Conservation (phyloP, 495 filamentous ascomycete genomes). For the Trichocladium antarcticum region DNA sequence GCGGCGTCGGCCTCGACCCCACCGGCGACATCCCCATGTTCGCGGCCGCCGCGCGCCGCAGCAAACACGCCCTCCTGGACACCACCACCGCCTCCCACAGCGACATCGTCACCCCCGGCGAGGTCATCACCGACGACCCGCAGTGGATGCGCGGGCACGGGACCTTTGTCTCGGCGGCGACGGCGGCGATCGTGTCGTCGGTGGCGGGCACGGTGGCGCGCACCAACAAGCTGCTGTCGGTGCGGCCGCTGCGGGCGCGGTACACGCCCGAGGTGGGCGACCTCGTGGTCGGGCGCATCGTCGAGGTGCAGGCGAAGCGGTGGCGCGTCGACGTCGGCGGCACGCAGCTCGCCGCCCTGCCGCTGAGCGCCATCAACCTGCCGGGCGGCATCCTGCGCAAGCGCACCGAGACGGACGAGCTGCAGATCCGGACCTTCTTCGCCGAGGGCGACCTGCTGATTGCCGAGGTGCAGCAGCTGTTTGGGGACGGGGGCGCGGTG, state of each 20-base stretch:
- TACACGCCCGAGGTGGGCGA: slow-evolving; percentile 95
- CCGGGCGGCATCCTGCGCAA: slow-evolving; percentile 87
- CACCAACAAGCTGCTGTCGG: slow-evolving; percentile 91
- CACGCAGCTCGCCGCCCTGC: slow-evolving; percentile 68
- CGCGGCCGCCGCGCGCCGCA: slow-evolving; percentile 5
- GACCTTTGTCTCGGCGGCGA: slow-evolving; percentile 52
- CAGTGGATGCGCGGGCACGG: slow-evolving; percentile 98
- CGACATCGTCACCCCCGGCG: slow-evolving; percentile 75
- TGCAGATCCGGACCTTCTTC: slow-evolving; percentile 91
- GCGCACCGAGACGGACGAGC: slow-evolving; percentile 84
- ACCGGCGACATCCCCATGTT: slow-evolving; percentile 57
- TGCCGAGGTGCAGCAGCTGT: slow-evolving; percentile 81
- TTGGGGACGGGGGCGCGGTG: slow-evolving; percentile 66
- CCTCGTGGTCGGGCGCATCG: slow-evolving; percentile 84
- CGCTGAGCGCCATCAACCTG: slow-evolving; percentile 80
- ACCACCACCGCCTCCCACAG: slow-evolving; percentile 1
- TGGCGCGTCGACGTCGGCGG: slow-evolving; percentile 92
- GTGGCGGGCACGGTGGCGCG: slow-evolving; percentile 78
- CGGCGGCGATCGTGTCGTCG: slow-evolving; percentile 65
- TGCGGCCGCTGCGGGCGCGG: slow-evolving; percentile 78
- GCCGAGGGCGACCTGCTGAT: slow-evolving; percentile 80
- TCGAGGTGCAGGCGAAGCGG: slow-evolving; percentile 76
- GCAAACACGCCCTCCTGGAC: slow-evolving; percentile 17
- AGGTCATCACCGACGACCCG: slow-evolving; percentile 75
- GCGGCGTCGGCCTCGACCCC: slow-evolving; percentile 29